Evolutionary conservation across 1,284 basidiomycete species (phyloP).

Genomic region (Leccinum pachyderme): DNA sequence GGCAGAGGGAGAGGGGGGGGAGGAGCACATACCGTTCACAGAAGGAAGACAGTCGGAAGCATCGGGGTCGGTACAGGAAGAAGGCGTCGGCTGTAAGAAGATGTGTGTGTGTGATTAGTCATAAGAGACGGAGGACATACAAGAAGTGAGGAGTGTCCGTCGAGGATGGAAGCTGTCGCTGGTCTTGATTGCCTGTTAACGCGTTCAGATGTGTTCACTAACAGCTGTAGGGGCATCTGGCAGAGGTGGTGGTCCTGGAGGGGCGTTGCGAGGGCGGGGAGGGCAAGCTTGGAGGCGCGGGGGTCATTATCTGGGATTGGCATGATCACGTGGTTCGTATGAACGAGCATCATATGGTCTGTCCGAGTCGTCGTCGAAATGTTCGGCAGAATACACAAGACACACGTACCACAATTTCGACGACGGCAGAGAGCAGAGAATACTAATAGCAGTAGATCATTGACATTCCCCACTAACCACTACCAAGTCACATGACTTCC

Average conservation of each 20-base stretch:
- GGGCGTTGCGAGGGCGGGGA: slow-evolving; percentile 22
- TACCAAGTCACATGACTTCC: slow-evolving; percentile 29
- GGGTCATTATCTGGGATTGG: slow-evolving; percentile 21
- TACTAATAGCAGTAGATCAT: slow-evolving; percentile 3
- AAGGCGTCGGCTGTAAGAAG: slow-evolving; percentile 5
- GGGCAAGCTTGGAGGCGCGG: slow-evolving; percentile 10
- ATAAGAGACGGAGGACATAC: slow-evolving; percentile 5
- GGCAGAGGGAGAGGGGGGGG: slow-evolving; percentile 22
- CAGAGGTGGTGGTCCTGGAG: slow-evolving; percentile 22
- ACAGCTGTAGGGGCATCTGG: slow-evolving; percentile 35
- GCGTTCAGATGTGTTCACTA: slow-evolving; percentile 22
- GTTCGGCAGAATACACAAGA: not conserved
- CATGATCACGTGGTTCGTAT: slow-evolving; percentile 29
- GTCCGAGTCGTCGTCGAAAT: not conserved
- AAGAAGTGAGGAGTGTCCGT: slow-evolving; percentile 30
- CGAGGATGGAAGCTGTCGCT: slow-evolving; percentile 49
- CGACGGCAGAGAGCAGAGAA: not conserved
- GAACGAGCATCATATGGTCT: slow-evolving; percentile 9
- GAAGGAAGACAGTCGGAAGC: slow-evolving; percentile 13
- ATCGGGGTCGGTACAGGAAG: slow-evolving; percentile 11
- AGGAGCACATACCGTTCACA: slow-evolving; percentile 24
- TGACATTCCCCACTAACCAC: slow-evolving; percentile 24
- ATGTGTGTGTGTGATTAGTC: not conserved
- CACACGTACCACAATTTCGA: not conserved
- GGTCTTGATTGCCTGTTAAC: slow-evolving; percentile 40